These are phyloP conservation scores for Aspergillus japonicus DNA, from an alignment of 2,329 filamentous ascomycete species.

Conservation along the genomic window DNA sequence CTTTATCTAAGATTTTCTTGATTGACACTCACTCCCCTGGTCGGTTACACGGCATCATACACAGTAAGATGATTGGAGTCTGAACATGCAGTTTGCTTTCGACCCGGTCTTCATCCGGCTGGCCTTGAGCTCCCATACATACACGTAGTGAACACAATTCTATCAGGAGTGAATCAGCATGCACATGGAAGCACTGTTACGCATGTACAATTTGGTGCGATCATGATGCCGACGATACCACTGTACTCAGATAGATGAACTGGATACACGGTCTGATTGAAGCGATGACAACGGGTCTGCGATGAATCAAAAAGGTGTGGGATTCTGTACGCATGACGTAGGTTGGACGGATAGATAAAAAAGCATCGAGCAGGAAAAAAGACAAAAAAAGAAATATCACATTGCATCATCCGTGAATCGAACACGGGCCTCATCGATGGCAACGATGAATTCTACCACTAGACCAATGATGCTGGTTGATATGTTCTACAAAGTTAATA, in stretches of 20 bases:
- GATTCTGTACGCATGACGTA: background rate
- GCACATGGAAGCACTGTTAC: too few species aligned
- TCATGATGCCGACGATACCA: too few species aligned
- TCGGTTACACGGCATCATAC: background rate
- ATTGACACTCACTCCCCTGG: background rate
- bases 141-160: too few species aligned
- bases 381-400: background rate
- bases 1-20: background rate
- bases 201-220: too few species aligned
- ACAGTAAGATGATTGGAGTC: too few species aligned
- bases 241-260: too few species aligned
- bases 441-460: constrained; percentile 47
- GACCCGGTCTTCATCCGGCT: background rate
- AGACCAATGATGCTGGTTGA: constrained; percentile 42
- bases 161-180: too few species aligned
- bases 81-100: background rate
- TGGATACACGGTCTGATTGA: too few species aligned
- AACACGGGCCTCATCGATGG: constrained; percentile 48
- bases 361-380: background rate
- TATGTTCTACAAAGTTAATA: too few species aligned
- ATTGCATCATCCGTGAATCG: constrained; percentile 45
- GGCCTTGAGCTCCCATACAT: too few species aligned
- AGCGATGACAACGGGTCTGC: too few species aligned
- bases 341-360: background rate
- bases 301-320: too few species aligned